Percentiles rank a stretch among this genome's conserved stretches.
These are phyloP conservation scores for Sporothrix humicola DNA, from an alignment of 2,329 filamentous ascomycete species.

Conservation along the genomic window DNA sequence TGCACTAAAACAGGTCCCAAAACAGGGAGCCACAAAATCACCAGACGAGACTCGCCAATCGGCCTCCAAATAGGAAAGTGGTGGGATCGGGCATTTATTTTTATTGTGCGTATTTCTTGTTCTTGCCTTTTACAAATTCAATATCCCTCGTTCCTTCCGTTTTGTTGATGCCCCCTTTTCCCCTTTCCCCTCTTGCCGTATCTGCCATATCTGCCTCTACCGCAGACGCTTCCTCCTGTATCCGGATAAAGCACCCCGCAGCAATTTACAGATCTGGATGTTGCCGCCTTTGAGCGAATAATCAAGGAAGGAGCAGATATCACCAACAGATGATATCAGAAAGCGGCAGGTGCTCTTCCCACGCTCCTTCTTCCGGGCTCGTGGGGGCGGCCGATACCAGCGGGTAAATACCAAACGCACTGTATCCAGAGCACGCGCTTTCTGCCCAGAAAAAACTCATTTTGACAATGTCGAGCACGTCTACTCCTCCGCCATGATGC, in stretches of 20 bases:
- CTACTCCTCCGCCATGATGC: background rate
- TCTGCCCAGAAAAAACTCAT: no score
- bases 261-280: background rate
- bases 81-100: background rate
- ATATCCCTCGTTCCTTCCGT: background rate
- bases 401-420: background rate
- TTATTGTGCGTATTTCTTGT: background rate
- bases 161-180: background rate
- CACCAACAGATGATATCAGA: background rate
- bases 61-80: background rate
- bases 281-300: background rate
- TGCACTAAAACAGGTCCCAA: background rate
- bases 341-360: background rate
- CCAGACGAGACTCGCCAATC: background rate
- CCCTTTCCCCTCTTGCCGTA: no score
- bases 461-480: background rate
- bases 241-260: slow-evolving; percentile 15
- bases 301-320: slow-evolving; percentile 1
- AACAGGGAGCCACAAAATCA: background rate
- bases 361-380: background rate
- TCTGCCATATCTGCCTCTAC: background rate
- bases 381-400: background rate
- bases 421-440: no score
- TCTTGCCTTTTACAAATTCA: background rate
- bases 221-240: background rate